Conservation (phyloP, 257 asterid species). For the Anisodus tanguticus region DNA sequence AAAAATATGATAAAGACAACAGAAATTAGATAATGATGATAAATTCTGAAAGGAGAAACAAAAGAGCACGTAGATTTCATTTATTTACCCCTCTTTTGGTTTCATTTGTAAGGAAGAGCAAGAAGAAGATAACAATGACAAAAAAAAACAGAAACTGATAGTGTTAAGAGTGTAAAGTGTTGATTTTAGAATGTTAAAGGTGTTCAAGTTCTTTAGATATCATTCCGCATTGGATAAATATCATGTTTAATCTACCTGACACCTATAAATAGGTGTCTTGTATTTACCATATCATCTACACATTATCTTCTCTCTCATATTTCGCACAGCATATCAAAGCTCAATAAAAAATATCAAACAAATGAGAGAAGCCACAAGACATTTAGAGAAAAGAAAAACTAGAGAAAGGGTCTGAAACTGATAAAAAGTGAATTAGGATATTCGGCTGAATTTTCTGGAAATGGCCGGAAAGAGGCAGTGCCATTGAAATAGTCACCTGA, state of each 20-base stretch:
- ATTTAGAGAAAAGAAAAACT: not conserved
- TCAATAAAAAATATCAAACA: slow-evolving; percentile 5
- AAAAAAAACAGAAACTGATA: not conserved
- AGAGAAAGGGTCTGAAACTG: not conserved
- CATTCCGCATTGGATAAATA: not conserved
- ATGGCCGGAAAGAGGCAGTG: not conserved
- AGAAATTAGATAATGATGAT: not conserved
- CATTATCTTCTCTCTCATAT: not conserved
- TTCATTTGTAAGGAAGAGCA: not conserved
- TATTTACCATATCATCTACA: not conserved
- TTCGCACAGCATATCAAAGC: not conserved
- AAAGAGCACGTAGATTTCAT: not conserved
- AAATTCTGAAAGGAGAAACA: not conserved
- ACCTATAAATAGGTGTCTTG: not conserved
- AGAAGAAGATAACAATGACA: not conserved
- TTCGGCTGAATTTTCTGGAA: not conserved
- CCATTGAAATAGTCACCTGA: not conserved
- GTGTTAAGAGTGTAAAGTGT: not conserved
- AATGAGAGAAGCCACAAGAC: slow-evolving; percentile 6
- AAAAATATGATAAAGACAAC: not conserved
- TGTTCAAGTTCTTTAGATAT: not conserved
- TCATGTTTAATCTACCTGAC: not conserved
- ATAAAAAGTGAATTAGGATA: not conserved
- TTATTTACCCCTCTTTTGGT: not conserved
- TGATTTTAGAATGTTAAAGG: not conserved